These are phyloP conservation scores for Aspergillus funiculosus DNA, from an alignment of 495 filamentous ascomycete genomes.

Conservation along the genomic window DNA sequence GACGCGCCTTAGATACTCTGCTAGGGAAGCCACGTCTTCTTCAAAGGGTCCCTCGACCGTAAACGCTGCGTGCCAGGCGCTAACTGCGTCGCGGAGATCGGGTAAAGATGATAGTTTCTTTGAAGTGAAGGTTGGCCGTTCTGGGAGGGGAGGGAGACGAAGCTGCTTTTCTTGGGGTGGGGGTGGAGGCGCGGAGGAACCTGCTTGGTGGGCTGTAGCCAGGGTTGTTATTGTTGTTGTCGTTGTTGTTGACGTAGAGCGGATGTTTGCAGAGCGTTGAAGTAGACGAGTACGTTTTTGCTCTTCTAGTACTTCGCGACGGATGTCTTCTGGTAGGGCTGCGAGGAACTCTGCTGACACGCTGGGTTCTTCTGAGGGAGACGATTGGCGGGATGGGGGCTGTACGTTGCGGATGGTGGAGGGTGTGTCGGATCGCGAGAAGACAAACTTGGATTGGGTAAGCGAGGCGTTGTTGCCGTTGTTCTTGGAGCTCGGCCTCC, in stretches of 20 bases:
- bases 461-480: conserved; percentile 41
- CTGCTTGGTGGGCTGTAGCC: not conserved
- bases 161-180: conserved; percentile 36
- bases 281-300: conserved; percentile 53
- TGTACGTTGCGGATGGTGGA: conserved; percentile 4
- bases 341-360: conserved; percentile 68
- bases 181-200: no score
- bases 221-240: not conserved
- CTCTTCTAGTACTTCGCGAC: conserved; percentile 68
- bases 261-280: conserved; percentile 34
- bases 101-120: conserved; percentile 46
- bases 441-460: conserved; percentile 61
- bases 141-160: conserved; percentile 45
- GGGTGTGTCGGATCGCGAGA: conserved; percentile 23
- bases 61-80: conserved; percentile 63
- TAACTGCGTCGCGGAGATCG: conserved; percentile 57
- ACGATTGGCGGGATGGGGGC: not conserved
- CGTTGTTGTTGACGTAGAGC: conserved; percentile 9
- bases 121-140: conserved; percentile 61
- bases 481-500: conserved; percentile 39
- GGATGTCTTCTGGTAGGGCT: conserved; percentile 75
- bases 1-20: conserved; percentile 61
- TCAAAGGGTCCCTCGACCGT: conserved; percentile 61
- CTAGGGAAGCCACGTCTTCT: conserved; percentile 69
- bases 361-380: conserved; percentile 10